Evolutionary conservation across 2,329 filamentous ascomycete genomes (phyloP), one percentile per base, ranked within the genome.

Genomic region (Phymatotrichopsis omnivora): DNA sequence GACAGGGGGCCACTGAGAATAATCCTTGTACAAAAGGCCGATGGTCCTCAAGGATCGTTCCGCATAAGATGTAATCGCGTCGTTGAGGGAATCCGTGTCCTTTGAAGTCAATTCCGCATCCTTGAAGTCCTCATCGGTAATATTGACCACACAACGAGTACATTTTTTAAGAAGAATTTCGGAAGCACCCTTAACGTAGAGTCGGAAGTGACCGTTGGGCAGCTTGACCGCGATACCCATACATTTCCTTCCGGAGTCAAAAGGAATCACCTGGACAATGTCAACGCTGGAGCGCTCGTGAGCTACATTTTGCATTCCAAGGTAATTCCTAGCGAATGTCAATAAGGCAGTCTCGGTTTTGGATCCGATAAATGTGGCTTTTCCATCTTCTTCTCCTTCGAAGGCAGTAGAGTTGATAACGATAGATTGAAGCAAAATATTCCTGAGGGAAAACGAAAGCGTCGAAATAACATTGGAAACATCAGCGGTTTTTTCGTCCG

Each of bases 331-430:
- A 16, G 79, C 77, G 59, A 85, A 84, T 19, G 70, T 68, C n/a
- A 86, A 69, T 10, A 86, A 67, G 17, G 82, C 81, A 3, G 80
- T 84, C 60, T 86, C 82, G 0, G 82, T 86, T 64, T 85, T 85
- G 4, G 81, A 85, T 23, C 82, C 82, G 51, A 85, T 71, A 54
- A 83, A 86, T 0, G 71, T 66, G 27, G 62, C 64, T 48, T 69
- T 67, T 24, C 77, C 77, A 31, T 78, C 70, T 32, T 75, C 69
- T 32, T 79, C 74, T 5, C 73, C 71, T 58, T 82, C 76, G 53
- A 83, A 83, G 1, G 79, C 78, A 0, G 78, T 80, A 0, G 79
- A 82, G 58, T 82, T 83, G 54, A 81, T 65, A 8, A 73, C 70
- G 49, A 82, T 78, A 3, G 78, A 81, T 44, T 82, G 71, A 35